Percentiles rank a stretch among this genome's conserved stretches.
Conservation (phyloP, 2,329 filamentous ascomycete genomes). For the Cladobotryum protrusum region DNA sequence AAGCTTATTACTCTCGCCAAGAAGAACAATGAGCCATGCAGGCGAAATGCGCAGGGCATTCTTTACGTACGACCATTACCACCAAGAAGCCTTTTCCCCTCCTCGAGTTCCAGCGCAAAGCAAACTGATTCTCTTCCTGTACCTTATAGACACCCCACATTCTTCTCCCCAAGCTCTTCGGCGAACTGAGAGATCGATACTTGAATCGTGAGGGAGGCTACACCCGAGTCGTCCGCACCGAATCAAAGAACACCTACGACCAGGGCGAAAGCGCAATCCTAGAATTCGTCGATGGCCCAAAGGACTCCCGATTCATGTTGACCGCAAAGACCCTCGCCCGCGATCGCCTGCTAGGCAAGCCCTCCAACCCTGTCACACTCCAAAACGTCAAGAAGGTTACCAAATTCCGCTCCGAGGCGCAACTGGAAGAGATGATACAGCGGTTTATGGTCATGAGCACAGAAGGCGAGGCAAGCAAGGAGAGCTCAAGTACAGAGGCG, state of each 20-base stretch:
- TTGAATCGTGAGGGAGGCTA: constrained; percentile 77
- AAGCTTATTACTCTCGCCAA: constrained; percentile 93
- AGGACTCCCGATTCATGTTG: constrained; percentile 91
- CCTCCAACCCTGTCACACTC: constrained; percentile 63
- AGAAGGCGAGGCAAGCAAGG: constrained; percentile 8
- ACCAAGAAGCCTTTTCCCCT: constrained; percentile 20
- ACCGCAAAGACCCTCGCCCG: constrained; percentile 78
- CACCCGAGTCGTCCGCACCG: constrained; percentile 87
- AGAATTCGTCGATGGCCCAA: constrained; percentile 89
- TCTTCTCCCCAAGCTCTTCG: constrained; percentile 82
- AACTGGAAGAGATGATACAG: constrained; percentile 60
- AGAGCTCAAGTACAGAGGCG: constrained; percentile 16
- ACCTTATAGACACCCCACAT: constrained; percentile 54
- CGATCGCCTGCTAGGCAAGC: constrained; percentile 47
- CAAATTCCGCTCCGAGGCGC: constrained; percentile 62
- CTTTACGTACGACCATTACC: constrained; percentile 63
- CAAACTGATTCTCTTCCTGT: not conserved
- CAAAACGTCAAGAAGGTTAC: constrained; percentile 82
- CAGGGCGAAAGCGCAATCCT: constrained; percentile 87
- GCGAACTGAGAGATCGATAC: constrained; percentile 74
- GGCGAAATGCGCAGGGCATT: constrained; percentile 67
- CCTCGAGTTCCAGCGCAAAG: not conserved
- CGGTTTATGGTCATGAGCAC: constrained; percentile 28
- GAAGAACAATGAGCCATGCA: constrained; percentile 79
- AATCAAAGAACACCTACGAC: constrained; percentile 76